Evolutionary conservation across 768 basidiomycete species (phyloP), one percentile per base, ranked within the genome.

Genomic region (Amanita jacksonii): DNA sequence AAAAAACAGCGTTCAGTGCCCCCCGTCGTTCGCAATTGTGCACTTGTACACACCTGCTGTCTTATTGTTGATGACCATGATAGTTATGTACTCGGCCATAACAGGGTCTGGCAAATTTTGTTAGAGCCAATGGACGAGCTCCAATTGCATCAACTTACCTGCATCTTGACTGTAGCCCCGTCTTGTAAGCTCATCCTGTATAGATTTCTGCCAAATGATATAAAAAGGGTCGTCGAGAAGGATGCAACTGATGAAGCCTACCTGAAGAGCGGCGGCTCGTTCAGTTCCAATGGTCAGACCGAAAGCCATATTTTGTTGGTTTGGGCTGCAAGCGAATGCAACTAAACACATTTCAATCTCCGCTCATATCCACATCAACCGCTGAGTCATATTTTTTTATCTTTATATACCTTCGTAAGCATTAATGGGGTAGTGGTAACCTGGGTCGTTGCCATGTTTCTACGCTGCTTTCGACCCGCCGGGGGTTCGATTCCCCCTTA

Each of bases 31-130:
- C n/a, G 25, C n/a, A 20, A 33, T 43, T 10, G 15, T n/a, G 30
- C n/a, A n/a, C n/a, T n/a, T 15, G 6, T 22, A 65, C 79, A 25
- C 53, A 82, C 86, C 74, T 50, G 77, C 62, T 46, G 83, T 81
- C 69, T 92, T 93, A 62, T 86, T 85, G 58, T 93, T 93, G 51
- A 91, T 90, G 37, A 93, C 76, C 90, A 93, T 91, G 47, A 93
- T 93, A 15, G 86, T 89, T 46, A 92, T 89, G 55, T 90, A 93
- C 62, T 93, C 90, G 2, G 89, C 87, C 87, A 92, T 90, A 53
- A 90, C 86, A 10, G 79, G 78, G 62, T 92, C 88, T 87, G 52
- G 4, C 46, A 37, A 20, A 59, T 38, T 22, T 58, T 47, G 39
- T 34, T 38, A 52, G 41, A n/a, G 45, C 36, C 32, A 35, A 27